phyloP scores from a whole-genome alignment of 306 rosid species.

The Casuarina equisetifolia region DNA sequence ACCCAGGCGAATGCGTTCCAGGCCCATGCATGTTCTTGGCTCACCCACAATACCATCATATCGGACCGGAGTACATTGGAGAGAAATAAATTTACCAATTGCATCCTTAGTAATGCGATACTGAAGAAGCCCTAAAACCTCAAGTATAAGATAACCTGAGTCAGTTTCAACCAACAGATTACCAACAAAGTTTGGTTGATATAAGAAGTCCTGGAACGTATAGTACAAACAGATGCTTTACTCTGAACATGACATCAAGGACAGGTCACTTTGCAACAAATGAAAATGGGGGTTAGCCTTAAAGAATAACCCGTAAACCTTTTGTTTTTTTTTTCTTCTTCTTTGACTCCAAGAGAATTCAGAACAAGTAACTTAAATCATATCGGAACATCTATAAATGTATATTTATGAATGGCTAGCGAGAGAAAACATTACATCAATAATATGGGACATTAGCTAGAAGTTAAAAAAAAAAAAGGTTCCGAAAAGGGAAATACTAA shows the following conservation, averaged over 20 bases:
- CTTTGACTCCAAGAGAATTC: not conserved
- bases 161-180: conserved; percentile 71
- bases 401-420: not conserved
- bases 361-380: not conserved
- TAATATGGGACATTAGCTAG: too few relatives aligned
- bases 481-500: not conserved
- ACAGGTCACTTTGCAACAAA: not conserved
- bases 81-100: conserved; percentile 83
- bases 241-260: not conserved
- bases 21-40: conserved; percentile 71
- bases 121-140: conserved; percentile 73
- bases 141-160: conserved; percentile 58
- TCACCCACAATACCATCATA: conserved; percentile 88
- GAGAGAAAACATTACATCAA: not conserved
- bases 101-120: conserved; percentile 66
- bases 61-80: conserved; percentile 90
- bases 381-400: not conserved
- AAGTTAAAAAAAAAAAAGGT: not conserved
- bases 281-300: not conserved
- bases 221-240: too few relatives aligned
- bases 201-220: conserved; percentile 1
- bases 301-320: not conserved
- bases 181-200: conserved; percentile 16
- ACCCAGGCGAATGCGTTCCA: conserved; percentile 87
- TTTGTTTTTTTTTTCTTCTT: not conserved